Base-by-base conservation (phyloP, 2,329 filamentous ascomycete genomes). In the Pestalotiopsis sp. region DNA sequence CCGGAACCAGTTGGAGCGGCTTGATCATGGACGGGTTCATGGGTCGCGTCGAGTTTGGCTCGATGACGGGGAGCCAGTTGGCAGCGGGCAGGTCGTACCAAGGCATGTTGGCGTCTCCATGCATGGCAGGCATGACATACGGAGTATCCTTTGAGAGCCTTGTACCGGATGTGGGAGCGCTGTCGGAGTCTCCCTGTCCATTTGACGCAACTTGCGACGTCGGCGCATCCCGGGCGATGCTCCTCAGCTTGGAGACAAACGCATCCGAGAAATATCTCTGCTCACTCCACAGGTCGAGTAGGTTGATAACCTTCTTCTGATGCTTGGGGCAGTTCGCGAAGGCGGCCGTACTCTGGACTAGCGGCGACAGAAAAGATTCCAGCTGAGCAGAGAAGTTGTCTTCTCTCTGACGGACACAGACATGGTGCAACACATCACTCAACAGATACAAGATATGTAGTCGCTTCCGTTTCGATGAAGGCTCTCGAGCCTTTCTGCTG, bases 61-160 rank as follows among this genome's bases (percentile, higher is more conserved):
- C 87, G 68, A 97, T 89, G 67, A 92, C 90, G 4, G 92, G 92
- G 60, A 97, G 86, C 83, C 94, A 91, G 71, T 93, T 95, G 1
- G 89, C 91, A 1, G 93, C 93, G 0, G 94, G 94, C 0, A 97
- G 82, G 71, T 97, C 93, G 79, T 94, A 92, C 87, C 91, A 97
- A 0, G 91, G 89, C 3, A 86, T 89, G 0, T 88, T 86, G 1
- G 85, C 80, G 75, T 97, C 92, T 55, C 94, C 94, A 76, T 97
- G 94, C 67, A 86, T 88, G 1, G 91, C 84, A 22, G 94, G 94
- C 78, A 97, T 86, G 35, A 91, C 79, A 74, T 89, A 95, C 0
- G 92, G 91, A 1, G 81, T 81, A 68, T 90, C 84, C 72, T 87
- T 90, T 17, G 85, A 80, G 5, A 81, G 75, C 70, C 81, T 82